These are phyloP conservation scores for Epichloe bromicola DNA, from an alignment of 2,329 filamentous ascomycete genomes.

Conservation along the genomic window DNA sequence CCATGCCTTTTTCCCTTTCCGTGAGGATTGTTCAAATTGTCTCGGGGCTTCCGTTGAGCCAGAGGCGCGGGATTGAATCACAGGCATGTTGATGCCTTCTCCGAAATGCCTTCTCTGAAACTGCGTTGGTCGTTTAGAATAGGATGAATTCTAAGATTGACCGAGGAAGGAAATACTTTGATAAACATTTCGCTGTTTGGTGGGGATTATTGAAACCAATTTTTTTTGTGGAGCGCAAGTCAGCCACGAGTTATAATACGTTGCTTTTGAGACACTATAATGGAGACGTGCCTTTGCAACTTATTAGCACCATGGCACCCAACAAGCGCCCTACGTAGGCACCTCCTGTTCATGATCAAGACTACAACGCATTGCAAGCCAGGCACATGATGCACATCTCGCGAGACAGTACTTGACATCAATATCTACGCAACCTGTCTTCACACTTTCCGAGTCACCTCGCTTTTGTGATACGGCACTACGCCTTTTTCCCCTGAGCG, in stretches of 20 bases:
- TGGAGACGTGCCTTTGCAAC: too few species aligned
- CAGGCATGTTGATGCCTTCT: constrained; percentile 32
- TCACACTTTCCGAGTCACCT: too few species aligned
- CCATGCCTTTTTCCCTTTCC: constrained; percentile 98
- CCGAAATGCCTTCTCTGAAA: neutral
- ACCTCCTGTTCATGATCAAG: too few species aligned
- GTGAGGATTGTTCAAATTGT: constrained; percentile 75
- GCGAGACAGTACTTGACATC: too few species aligned
- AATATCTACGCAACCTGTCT: too few species aligned
- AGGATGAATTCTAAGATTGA: neutral
- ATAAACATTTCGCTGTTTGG: neutral
- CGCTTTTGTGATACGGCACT: neutral
- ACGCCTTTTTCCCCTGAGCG: neutral
- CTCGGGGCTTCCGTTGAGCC: constrained; percentile 51
- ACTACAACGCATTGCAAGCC: too few species aligned
- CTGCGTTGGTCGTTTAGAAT: neutral
- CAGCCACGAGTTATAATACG: neutral
- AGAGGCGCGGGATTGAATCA: constrained; percentile 30
- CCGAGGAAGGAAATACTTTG: neutral
- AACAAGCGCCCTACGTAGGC: too few species aligned
- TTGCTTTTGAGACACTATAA: neutral
- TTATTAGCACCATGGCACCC: too few species aligned
- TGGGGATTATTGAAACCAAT: neutral
- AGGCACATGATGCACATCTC: too few species aligned
- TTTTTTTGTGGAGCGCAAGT: constrained; percentile 3